phyloP scores from a whole-genome alignment of 78 protist genomes.

The Chrysochromulina tobinii region DNA sequence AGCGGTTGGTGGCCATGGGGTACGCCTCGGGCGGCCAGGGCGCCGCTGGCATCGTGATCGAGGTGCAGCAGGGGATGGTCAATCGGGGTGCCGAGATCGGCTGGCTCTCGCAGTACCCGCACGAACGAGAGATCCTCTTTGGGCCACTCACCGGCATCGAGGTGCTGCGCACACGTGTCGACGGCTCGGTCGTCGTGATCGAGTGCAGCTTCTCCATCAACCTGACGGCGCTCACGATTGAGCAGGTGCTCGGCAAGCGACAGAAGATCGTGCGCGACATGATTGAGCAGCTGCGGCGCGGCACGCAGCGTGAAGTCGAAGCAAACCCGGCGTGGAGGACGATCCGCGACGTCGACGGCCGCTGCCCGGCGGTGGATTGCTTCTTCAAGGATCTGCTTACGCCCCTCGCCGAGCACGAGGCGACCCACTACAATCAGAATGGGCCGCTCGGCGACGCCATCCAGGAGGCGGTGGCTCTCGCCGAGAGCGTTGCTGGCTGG shows the following conservation, averaged over 20 bases:
- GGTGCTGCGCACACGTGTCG: slow-evolving; percentile 4
- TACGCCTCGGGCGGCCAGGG: neutral
- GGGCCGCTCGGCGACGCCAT: too few relatives aligned
- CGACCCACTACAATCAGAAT: too few relatives aligned
- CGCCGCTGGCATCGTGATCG: neutral
- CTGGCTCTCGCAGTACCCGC: slow-evolving; percentile 22
- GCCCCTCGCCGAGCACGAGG: too few relatives aligned
- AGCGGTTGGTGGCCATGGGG: slow-evolving; percentile 4
- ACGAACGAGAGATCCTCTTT: slow-evolving; percentile 6
- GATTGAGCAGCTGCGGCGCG: too few relatives aligned
- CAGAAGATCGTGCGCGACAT: too few relatives aligned
- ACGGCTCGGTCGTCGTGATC: neutral
- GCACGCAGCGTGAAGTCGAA: too few relatives aligned
- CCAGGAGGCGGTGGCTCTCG: too few relatives aligned
- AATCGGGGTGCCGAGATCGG: neutral
- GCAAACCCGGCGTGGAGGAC: too few relatives aligned
- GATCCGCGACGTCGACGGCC: too few relatives aligned
- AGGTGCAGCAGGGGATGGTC: slow-evolving; percentile 1
- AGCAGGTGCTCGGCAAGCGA: neutral
- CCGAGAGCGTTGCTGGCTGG: too few relatives aligned
- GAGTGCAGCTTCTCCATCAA: neutral
- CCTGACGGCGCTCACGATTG: neutral
- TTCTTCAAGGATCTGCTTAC: too few relatives aligned
- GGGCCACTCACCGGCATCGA: slow-evolving; percentile 7
- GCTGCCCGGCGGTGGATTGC: too few relatives aligned